Evolutionary conservation across 441 rosid species (phyloP).

Genomic region (Gossypium davidsonii): DNA sequence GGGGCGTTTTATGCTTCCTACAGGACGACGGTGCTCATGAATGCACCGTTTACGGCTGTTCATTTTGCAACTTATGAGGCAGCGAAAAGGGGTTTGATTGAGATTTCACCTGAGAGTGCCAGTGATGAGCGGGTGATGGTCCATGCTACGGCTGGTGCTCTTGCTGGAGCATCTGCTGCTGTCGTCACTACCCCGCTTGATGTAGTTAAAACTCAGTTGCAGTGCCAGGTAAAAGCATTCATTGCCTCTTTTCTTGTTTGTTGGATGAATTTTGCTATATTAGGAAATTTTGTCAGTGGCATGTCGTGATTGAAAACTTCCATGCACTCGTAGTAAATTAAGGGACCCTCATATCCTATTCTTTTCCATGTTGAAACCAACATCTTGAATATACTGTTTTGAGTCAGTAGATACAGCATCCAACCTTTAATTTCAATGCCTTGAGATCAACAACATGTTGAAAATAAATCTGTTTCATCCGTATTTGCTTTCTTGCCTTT

Average conservation of each 20-base stretch:
- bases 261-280: background rate
- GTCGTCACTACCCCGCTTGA: constrained; percentile 79
- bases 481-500: background rate
- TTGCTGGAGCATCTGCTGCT: constrained; percentile 73
- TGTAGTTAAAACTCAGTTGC: constrained; percentile 88
- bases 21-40: constrained; percentile 78
- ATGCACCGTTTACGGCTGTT: constrained; percentile 86
- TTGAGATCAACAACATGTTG: background rate
- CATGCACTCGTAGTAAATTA: background rate
- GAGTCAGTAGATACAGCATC: background rate
- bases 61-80: constrained; percentile 84
- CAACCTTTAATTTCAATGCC: background rate
- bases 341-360: background rate
- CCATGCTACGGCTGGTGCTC: constrained; percentile 92
- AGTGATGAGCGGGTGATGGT: constrained; percentile 62
- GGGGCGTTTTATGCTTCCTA: constrained; percentile 87
- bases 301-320: background rate
- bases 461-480: background rate
- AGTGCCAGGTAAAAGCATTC: constrained; percentile 63
- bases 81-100: constrained; percentile 55
- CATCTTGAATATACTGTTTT: background rate
- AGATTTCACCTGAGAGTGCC: constrained; percentile 56
- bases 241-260: background rate
- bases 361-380: background rate
- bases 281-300: background rate